Evolutionary conservation across 148 eudicot species (phyloP).

Genomic region (Hydrangea macrophylla): DNA sequence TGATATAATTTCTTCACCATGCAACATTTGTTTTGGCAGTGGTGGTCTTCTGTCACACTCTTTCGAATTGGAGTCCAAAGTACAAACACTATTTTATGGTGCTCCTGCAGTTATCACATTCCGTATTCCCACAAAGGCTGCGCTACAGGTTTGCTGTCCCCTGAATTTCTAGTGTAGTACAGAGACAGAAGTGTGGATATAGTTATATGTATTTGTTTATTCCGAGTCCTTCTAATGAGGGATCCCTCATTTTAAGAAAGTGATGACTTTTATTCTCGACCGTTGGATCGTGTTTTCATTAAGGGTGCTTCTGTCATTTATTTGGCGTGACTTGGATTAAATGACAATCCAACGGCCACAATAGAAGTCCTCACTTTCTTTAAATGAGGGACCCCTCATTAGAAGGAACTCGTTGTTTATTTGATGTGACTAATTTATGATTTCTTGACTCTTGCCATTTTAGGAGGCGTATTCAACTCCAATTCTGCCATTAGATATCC

Average conservation of each 20-base stretch:
- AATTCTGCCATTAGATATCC: conserved; percentile 68
- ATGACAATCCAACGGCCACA: no score
- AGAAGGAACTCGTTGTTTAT: no score
- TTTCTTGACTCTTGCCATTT: background rate
- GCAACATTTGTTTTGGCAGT: conserved; percentile 31
- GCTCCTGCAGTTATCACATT: conserved; percentile 75
- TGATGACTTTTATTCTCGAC: no score
- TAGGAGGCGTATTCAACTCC: conserved; percentile 90
- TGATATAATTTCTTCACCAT: background rate
- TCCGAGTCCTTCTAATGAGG: no score
- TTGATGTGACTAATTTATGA: background rate
- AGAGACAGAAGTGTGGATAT: background rate
- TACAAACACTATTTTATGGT: conserved; percentile 60
- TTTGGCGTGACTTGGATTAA: no score
- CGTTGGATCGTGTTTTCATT: no score
- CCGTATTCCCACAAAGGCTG: conserved; percentile 84
- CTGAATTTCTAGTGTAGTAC: no score
- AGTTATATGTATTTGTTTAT: background rate
- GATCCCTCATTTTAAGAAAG: no score
- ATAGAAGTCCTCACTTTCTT: no score
- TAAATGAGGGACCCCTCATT: no score
- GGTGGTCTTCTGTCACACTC: conserved; percentile 69
- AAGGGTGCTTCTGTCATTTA: no score
- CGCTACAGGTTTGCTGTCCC: conserved; percentile 62
- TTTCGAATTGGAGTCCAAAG: conserved; percentile 75